Evolutionary conservation across 441 rosid species (phyloP).

Genomic region (Erodium texanum): DNA sequence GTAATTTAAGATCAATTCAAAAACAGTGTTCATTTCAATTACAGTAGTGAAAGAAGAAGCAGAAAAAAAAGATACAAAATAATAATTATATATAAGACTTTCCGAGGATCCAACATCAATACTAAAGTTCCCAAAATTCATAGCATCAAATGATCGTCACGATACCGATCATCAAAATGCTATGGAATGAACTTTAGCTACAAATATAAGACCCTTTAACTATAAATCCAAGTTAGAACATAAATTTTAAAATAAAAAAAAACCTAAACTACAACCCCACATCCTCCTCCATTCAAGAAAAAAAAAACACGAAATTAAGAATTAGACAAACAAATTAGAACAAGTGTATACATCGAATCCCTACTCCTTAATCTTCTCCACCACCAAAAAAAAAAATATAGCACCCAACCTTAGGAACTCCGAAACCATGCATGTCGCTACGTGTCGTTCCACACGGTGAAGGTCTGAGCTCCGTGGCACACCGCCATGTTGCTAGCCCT

Average conservation of each 20-base stretch:
- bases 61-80: background rate
- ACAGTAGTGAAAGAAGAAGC: too few relatives aligned
- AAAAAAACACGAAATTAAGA: background rate
- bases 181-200: constrained; percentile 25
- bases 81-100: constrained; percentile 16
- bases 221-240: constrained; percentile 18
- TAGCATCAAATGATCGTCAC: constrained; percentile 19
- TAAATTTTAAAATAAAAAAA: too few relatives aligned
- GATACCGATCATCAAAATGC: constrained; percentile 20
- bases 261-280: background rate
- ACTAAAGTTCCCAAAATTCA: constrained; percentile 35
- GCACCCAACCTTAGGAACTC: too few relatives aligned
- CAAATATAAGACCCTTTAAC: constrained; percentile 17
- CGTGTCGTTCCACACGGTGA: constrained; percentile 54
- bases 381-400: too few relatives aligned
- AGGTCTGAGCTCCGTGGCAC: constrained; percentile 46
- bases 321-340: constrained; percentile 8
- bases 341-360: constrained; percentile 2
- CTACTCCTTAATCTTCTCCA: too few relatives aligned
- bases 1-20: too few relatives aligned
- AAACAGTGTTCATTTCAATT: too few relatives aligned
- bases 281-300: constrained; percentile 5
- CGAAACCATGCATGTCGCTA: background rate
- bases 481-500: constrained; percentile 32
- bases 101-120: constrained; percentile 25